Evolutionary conservation across 1,284 basidiomycete species (phyloP), one percentile per base, ranked within the genome.

Genomic region (Irpex rosettiformis): DNA sequence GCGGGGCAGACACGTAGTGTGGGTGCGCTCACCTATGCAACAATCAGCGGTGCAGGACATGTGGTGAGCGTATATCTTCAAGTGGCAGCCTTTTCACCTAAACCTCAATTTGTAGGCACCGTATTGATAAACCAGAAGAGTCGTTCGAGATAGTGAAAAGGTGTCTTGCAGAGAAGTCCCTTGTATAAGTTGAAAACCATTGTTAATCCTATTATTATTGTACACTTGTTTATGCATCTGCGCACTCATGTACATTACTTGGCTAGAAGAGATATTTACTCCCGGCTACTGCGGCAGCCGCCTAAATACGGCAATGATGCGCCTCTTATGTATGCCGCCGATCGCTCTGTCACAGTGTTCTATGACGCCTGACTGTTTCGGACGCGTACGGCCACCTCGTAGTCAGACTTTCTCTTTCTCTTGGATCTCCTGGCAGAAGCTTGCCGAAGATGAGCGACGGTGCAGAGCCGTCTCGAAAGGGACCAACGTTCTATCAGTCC

Each of bases 11-110:
- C 78, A 42, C 83, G 86, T 68, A 79, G 77, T 55, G 78, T 76
- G 7, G 78, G 76, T 3, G 80, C 80, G 11, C 73, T 93, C 56
- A 87, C 86, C 8, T 91, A 85, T 68, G 83, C 80, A 51, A 85
- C 83, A 1, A 67, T 88, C 8, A 68, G 80, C 52, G 80, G 76
- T n/a, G 85, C 86, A 28, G 86, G 87, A 22, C 85, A 88, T 71
- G 81, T 88, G 84, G 85, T 86, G 69, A 27, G 79, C 70, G 16
- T 25, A 37, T 47, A 21, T 21, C 55, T 37, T 27, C 37, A 24
- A 10, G 8, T 16, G 29, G 40, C 11, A 27, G 11, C 11, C 10
- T 42, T 10, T 24, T 51, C 18, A 42, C 22, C 30, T n/a, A n/a
- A n/a, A n/a, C n/a, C 30, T 21, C n/a, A n/a, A 13, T 37, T 40